Conservation (phyloP, 345 rosid genomes). For the Gossypium anomalum region DNA sequence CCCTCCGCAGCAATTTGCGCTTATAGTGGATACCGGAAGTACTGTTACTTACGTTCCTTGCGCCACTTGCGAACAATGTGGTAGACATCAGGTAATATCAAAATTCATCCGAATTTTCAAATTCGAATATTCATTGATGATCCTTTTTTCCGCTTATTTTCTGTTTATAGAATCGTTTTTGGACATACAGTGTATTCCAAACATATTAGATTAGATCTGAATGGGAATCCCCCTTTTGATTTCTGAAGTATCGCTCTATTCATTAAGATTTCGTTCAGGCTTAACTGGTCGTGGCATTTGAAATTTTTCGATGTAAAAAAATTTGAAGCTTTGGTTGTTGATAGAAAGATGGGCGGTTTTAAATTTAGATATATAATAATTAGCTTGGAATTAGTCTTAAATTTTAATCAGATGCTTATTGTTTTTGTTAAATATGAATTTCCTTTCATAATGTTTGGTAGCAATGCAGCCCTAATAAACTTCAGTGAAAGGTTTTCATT, state of each 20-base stretch:
- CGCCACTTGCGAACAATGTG: conserved; percentile 73
- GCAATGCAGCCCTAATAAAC: background rate
- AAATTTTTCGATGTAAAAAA: background rate
- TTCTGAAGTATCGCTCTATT: background rate
- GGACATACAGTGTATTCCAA: background rate
- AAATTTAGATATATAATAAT: background rate
- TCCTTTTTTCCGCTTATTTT: background rate
- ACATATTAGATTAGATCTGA: conserved; percentile 8
- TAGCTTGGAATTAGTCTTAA: background rate
- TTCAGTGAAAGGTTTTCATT: background rate
- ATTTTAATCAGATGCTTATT: background rate
- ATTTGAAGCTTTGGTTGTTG: background rate
- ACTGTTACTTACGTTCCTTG: conserved; percentile 96
- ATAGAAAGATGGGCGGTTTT: background rate
- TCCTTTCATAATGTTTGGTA: background rate
- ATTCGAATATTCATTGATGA: background rate
- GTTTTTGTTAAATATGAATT: background rate
- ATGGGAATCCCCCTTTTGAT: background rate
- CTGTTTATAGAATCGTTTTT: background rate
- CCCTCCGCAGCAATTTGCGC: conserved; percentile 86
- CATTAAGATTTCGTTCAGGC: background rate
- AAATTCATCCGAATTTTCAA: background rate
- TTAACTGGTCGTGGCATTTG: background rate
- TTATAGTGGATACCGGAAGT: conserved; percentile 89
- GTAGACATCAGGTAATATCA: conserved; percentile 65